Conservation (phyloP, 1,284 basidiomycete genomes). For the Cryptococcus sp. region DNA sequence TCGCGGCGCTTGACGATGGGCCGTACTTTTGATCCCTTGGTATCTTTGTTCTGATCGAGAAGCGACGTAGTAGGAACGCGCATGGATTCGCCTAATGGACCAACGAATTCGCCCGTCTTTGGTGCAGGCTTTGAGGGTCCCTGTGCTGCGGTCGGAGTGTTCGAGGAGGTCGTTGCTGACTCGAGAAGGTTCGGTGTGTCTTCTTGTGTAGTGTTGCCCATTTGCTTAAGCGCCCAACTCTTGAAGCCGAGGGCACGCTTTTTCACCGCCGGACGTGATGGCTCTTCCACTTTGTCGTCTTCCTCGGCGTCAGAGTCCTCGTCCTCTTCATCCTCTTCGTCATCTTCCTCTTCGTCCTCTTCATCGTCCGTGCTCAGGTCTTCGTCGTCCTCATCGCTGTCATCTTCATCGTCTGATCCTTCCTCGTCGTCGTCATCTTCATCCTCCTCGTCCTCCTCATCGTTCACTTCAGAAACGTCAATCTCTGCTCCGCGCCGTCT, state of each 20-base stretch:
- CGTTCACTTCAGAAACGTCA: conserved; percentile 3
- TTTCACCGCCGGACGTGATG: conserved; percentile 24
- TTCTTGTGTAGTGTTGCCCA: conserved; percentile 37
- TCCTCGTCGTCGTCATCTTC: conserved; percentile 24
- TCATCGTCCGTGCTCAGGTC: conserved; percentile 23
- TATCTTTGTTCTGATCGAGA: conserved; percentile 32
- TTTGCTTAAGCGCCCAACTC: conserved; percentile 77
- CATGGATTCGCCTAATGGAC: conserved; percentile 49
- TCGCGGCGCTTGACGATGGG: conserved; percentile 69
- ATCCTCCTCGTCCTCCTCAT: conserved; percentile 16
- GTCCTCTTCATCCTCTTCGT: conserved; percentile 14
- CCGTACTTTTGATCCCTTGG: conserved; percentile 51
- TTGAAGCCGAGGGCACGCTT: conserved; percentile 68
- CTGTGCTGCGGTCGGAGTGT: conserved; percentile 10
- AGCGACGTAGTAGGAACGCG: conserved; percentile 48
- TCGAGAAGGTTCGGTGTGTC: conserved; percentile 18
- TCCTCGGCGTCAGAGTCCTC: conserved; percentile 13
- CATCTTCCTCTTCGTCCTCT: conserved; percentile 29
- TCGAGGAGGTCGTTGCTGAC: conserved; percentile 17
- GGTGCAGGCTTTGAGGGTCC: conserved; percentile 17
- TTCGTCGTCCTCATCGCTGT: conserved; percentile 25
- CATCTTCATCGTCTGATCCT: conserved; percentile 19
- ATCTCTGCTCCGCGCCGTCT: background rate
- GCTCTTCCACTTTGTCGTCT: conserved; percentile 25
- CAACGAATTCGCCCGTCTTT: conserved; percentile 40